phyloP scores from a whole-genome alignment of 2,329 filamentous ascomycete species.

The Trematosphaeria pertusa region DNA sequence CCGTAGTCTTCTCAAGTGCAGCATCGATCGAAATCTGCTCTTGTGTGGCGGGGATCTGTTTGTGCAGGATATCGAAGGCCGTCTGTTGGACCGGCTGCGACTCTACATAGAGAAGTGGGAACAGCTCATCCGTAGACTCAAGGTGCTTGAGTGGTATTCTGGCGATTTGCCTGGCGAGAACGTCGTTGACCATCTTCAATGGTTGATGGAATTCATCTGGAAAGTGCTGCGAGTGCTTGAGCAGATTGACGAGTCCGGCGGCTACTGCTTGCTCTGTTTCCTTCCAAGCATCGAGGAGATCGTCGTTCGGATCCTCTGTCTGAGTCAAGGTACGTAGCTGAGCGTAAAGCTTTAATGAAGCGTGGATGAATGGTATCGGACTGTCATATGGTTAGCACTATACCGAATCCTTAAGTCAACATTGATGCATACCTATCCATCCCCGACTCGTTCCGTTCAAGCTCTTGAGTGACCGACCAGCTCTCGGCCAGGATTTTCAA shows the following conservation, averaged over 20 bases:
- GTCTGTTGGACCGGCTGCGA: conserved; percentile 79
- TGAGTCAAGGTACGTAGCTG: conserved; percentile 64
- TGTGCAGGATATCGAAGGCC: conserved; percentile 80
- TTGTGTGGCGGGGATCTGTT: conserved; percentile 77
- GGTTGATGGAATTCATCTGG: conserved; percentile 68
- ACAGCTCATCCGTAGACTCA: conserved; percentile 72
- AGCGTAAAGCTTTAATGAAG: conserved; percentile 74
- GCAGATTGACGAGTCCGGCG: conserved; percentile 66
- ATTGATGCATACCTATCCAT: conserved; percentile 33
- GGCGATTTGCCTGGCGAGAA: conserved; percentile 73
- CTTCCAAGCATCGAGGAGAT: conserved; percentile 77
- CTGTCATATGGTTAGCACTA: conserved; percentile 17
- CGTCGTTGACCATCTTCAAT: conserved; percentile 74
- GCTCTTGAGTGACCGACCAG: conserved; percentile 41
- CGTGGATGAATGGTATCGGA: conserved; percentile 66
- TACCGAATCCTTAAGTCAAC: too few species aligned
- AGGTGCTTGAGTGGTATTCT: conserved; percentile 69
- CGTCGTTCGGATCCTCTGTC: conserved; percentile 77
- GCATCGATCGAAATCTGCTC: conserved; percentile 83
- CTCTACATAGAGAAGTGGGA: conserved; percentile 75
- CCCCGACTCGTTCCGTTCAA: conserved; percentile 33
- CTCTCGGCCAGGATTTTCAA: conserved; percentile 43
- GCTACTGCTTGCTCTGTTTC: conserved; percentile 65
- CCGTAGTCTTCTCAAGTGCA: conserved; percentile 73
- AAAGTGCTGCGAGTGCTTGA: conserved; percentile 62